Conservation (phyloP, 768 basidiomycete species). For the Rubroboletus satanas region DNA sequence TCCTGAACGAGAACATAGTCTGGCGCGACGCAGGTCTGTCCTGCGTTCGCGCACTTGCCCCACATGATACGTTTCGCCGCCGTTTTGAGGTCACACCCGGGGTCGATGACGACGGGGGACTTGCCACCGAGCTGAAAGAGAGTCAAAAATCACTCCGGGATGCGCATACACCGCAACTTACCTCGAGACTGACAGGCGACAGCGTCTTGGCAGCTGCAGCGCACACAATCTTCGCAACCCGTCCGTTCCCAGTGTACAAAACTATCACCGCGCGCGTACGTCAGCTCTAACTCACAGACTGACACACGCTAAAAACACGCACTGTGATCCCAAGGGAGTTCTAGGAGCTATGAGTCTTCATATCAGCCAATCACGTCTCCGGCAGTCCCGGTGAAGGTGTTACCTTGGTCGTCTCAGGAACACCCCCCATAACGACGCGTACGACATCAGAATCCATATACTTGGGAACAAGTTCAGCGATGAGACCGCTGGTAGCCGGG, state of each 20-base stretch:
- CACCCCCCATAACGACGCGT: conserved; percentile 65
- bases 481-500: conserved; percentile 50
- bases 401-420: conserved; percentile 61
- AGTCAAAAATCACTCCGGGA: not conserved
- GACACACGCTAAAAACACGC: conserved; percentile 1
- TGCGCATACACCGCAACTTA: conserved; percentile 18
- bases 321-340: conserved; percentile 67
- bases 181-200: conserved; percentile 62
- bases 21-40: conserved; percentile 70
- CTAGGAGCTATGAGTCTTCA: conserved; percentile 49
- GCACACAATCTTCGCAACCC: conserved; percentile 65
- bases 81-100: conserved; percentile 58
- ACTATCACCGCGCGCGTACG: conserved; percentile 17
- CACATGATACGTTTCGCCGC: conserved; percentile 73
- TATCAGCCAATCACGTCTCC: not conserved
- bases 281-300: not conserved
- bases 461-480: conserved; percentile 66
- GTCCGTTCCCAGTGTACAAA: conserved; percentile 56
- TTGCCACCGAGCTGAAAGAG: conserved; percentile 60
- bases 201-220: conserved; percentile 73
- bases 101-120: conserved; percentile 71
- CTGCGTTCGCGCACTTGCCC: conserved; percentile 78
- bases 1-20: conserved; percentile 50
- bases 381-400: not conserved
- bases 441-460: conserved; percentile 69